Evolutionary conservation across 2,329 filamentous ascomycete genomes (phyloP).

Genomic region (Delphinella strobiligena): DNA sequence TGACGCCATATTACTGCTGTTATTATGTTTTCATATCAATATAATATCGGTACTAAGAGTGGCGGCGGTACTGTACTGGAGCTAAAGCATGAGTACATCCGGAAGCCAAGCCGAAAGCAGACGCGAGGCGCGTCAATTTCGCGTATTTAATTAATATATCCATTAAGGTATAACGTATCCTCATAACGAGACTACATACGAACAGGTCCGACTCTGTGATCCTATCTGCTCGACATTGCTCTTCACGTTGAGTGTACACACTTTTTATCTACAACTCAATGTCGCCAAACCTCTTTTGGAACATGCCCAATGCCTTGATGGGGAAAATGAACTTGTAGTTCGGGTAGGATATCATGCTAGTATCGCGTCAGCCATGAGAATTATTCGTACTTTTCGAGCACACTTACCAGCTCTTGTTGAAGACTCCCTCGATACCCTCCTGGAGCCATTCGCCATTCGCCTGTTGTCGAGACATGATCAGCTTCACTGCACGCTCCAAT

Average conservation of each 20-base stretch:
- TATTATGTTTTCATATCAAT: too few relatives aligned
- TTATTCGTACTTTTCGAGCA: background rate
- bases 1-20: constrained; percentile 5
- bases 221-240: too few relatives aligned
- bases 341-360: constrained; percentile 93
- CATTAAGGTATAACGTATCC: too few relatives aligned
- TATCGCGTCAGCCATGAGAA: constrained; percentile 10
- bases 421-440: constrained; percentile 93
- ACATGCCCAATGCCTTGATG: constrained; percentile 88
- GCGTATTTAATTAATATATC: too few relatives aligned
- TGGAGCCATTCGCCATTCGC: constrained; percentile 88
- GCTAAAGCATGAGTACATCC: too few relatives aligned
- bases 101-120: too few relatives aligned
- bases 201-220: too few relatives aligned
- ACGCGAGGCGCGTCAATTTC: too few relatives aligned
- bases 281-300: constrained; percentile 59
- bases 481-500: constrained; percentile 59
- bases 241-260: background rate
- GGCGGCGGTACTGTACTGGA: too few relatives aligned
- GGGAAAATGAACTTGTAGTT: constrained; percentile 98
- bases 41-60: too few relatives aligned
- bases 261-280: constrained; percentile 34
- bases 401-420: constrained; percentile 86
- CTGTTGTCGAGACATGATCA: constrained; percentile 79
- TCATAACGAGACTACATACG: too few relatives aligned